Evolutionary conservation across 192 early-diverging fungal species (phyloP).

Genomic region (Entomortierella lignicola): DNA sequence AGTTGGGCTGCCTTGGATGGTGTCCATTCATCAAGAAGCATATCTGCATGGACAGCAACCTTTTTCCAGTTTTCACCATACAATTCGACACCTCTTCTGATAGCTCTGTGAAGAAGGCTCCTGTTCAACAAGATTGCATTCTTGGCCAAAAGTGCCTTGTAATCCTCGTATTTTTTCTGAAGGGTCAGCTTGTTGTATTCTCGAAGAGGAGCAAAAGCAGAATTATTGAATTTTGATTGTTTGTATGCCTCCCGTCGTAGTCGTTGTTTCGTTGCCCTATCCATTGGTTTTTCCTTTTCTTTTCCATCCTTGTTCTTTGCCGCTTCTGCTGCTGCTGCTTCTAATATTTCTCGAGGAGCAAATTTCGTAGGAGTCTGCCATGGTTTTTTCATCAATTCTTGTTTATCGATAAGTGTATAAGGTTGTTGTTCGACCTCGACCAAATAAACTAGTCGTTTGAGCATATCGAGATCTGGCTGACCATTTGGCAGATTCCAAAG

Average conservation of each 20-base stretch:
- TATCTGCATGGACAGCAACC: constrained; percentile 19
- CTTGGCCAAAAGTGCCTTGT: background rate
- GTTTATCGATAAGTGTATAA: constrained; percentile 17
- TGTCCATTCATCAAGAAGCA: constrained; percentile 23
- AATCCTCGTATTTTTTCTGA: constrained; percentile 17
- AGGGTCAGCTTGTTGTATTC: constrained; percentile 15
- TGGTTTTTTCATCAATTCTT: constrained; percentile 17
- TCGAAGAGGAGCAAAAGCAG: background rate
- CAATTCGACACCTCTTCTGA: constrained; percentile 29
- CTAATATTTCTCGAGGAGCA: constrained; percentile 10
- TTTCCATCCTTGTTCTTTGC: background rate
- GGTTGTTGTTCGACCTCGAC: constrained; percentile 17
- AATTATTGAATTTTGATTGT: background rate
- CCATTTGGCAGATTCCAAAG: constrained; percentile 31
- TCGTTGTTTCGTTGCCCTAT: too few relatives aligned
- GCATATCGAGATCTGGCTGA: constrained; percentile 6
- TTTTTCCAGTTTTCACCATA: constrained; percentile 52
- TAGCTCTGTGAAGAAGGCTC: background rate
- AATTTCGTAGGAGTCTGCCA: constrained; percentile 17
- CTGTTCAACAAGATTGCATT: background rate
- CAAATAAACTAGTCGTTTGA: constrained; percentile 25
- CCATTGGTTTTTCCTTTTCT: too few relatives aligned
- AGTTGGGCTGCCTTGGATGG: background rate
- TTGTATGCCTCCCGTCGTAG: too few relatives aligned
- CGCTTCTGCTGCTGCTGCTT: background rate